phyloP scores from a whole-genome alignment of 179 eudicot species.

The Spinacia oleracea region DNA sequence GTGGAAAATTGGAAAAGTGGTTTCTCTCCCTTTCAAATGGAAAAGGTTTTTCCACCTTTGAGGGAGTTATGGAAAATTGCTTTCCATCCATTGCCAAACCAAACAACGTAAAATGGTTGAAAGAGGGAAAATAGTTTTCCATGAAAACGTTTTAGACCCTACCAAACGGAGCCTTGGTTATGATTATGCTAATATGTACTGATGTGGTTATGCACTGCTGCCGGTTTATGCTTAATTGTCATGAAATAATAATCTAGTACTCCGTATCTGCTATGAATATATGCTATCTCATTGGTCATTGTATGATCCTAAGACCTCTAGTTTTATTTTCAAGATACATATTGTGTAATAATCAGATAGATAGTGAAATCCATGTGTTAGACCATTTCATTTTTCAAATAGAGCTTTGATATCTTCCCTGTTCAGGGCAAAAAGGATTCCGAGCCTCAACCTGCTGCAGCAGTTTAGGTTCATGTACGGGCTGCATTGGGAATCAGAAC shows the following conservation, averaged over 20 bases:
- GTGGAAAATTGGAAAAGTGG: too few species aligned
- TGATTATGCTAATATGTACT: slow-evolving; percentile 1
- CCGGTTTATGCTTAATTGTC: background rate
- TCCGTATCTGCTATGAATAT: background rate
- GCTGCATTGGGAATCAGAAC: slow-evolving; percentile 10
- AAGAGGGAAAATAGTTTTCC: too few species aligned
- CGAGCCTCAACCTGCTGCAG: slow-evolving; percentile 59
- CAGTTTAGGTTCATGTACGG: slow-evolving; percentile 39
- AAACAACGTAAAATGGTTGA: too few species aligned
- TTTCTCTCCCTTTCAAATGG: too few species aligned
- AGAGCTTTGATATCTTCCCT: slow-evolving; percentile 9
- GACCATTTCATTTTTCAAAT: background rate
- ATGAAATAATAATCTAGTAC: background rate
- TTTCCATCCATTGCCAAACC: too few species aligned
- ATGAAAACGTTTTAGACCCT: too few species aligned
- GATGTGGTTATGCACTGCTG: slow-evolving; percentile 6
- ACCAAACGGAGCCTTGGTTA: too few species aligned
- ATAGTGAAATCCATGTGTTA: background rate
- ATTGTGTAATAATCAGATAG: background rate
- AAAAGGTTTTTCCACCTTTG: too few species aligned
- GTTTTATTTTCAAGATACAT: background rate
- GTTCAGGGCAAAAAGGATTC: slow-evolving; percentile 56
- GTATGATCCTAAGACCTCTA: background rate
- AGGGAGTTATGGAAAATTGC: too few species aligned
- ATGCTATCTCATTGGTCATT: background rate